Base-by-base conservation (phyloP, 495 filamentous ascomycete species). In the Penicillium pulvis region DNA sequence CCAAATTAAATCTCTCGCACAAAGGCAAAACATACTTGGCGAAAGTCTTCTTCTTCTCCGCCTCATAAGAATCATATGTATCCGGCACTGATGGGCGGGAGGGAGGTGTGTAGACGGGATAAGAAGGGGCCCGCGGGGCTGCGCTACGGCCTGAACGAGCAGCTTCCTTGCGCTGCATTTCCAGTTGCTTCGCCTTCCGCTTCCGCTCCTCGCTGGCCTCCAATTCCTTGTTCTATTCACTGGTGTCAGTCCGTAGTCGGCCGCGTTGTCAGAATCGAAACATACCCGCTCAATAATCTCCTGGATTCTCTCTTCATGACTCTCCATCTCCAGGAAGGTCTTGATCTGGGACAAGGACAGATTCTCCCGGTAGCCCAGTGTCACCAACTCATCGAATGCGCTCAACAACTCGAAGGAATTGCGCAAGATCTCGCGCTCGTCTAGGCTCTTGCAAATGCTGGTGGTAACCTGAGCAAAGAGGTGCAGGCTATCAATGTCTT, bases 291-390 rank as follows among this genome's bases (percentile, higher is more conserved):
- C 90, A 71, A 97, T 97, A 44, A 97, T 97, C 69, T 97, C 93
- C 68, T 97, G 94, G 56, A 98, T 97, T 65, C 94, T 86, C 81
- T 98, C 94, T 76, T 98, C 95, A 67, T 98, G 94, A 75, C 87
- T 92, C 77, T 98, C 95, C 94, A 98, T 98, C 71, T 98, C 94
- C 62, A 98, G 67, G 79, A 98, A 98, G 0, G 94, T 97, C 82
- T 93, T 96, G 77, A 98, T 97, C 78, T 98, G 94, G 65, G 84
- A 88, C 33, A 98, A 81, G 24, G 93, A 93, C 53, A 98, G 79
- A 68, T 98, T 98, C 79, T 98, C 94, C 68, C 95, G 76, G 72
- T 98, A 98, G 7, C 94, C 94, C 64, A 95, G 76, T 1, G 92
- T 96, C 53, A 98, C 93, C 61, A 98, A 79, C 74, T 98, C 94